These are phyloP conservation scores for Saccharomycopsis hybrid DNA, from an alignment of 1,139 yeast species.

Conservation along the genomic window DNA sequence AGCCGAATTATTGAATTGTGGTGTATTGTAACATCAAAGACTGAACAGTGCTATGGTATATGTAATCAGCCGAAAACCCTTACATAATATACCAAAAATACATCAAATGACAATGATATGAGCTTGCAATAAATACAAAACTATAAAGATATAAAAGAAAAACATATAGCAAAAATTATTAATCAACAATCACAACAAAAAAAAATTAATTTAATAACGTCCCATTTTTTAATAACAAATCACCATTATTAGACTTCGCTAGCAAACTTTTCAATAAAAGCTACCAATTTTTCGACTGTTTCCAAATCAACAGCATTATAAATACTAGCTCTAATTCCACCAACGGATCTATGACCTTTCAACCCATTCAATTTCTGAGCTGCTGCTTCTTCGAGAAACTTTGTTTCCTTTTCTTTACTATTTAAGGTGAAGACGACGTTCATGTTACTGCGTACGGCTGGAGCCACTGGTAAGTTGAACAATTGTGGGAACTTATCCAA, in stretches of 20 bases:
- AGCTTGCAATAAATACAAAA: too few species aligned
- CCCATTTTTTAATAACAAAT: slow-evolving; percentile 22
- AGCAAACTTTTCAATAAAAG: slow-evolving; percentile 58
- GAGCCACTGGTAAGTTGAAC: slow-evolving; percentile 69
- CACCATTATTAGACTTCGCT: slow-evolving; percentile 20
- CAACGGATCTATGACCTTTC: slow-evolving; percentile 95
- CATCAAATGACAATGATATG: too few species aligned
- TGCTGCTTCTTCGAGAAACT: slow-evolving; percentile 58
- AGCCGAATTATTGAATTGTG: too few species aligned
- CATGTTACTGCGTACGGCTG: slow-evolving; percentile 76
- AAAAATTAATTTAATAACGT: slow-evolving; percentile 11
- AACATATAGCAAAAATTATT: too few species aligned
- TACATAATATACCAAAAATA: too few species aligned
- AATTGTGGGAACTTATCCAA: slow-evolving; percentile 61
- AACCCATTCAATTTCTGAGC: slow-evolving; percentile 61
- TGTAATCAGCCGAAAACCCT: too few species aligned
- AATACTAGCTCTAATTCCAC: slow-evolving; percentile 91
- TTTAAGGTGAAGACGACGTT: slow-evolving; percentile 81
- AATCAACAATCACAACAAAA: too few species aligned
- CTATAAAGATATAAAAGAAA: too few species aligned
- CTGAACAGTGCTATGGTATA: too few species aligned
- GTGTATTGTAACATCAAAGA: too few species aligned
- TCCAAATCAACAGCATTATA: slow-evolving; percentile 76
- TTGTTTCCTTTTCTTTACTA: too few species aligned
- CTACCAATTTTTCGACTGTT: slow-evolving; percentile 55